Base-by-base conservation (phyloP, 345 rosid genomes). In the Sisymbrium irio region DNA sequence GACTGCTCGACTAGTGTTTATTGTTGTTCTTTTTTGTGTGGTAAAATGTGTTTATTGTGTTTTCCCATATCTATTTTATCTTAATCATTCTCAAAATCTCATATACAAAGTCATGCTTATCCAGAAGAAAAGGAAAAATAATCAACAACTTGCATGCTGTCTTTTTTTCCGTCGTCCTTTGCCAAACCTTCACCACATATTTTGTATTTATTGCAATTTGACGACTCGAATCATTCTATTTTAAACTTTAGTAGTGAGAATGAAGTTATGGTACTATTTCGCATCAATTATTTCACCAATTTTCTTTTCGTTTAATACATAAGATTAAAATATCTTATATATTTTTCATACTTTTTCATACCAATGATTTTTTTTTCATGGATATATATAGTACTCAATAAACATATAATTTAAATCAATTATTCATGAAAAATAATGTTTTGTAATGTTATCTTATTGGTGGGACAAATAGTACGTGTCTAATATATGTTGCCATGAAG, bases 81-180 rank as follows among this genome's bases (percentile, higher is more conserved):
- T 75, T 46, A 62, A 62, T 77, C 42, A 58, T 69, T 53, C 18
- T 53, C 58, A 53, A 5, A 22, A 11, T 44, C 40, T 54, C 44
- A 49, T 62, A 69, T 76, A 69, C 63, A 9, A 54, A 62, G 44
- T 57, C 71, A 56, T 76, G 60, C 75, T 76, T 76, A 76, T 76
- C 66, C 75, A 45, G 27, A 62, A 18, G 37, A 54, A 60, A 61
- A 75, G 44, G 51, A 13, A 27, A 62, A 28, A 55, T 62, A 62
- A 25, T 62, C 59, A 62, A 54, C 74, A 76, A 69, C 66, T 69
- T 56, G 55, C 55, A 47, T 47, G 69, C 42, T 42, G 7, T 35
- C 2, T 20, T 50, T 30, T 53, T 42, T 53, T 7, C 4, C 11
- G 45, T 68, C 64, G 45, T 68, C 69, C 57, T 67, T 75, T 2